phyloP scores from a whole-genome alignment of 192 early-diverging fungal species.

The Anaeromyces robustus region DNA sequence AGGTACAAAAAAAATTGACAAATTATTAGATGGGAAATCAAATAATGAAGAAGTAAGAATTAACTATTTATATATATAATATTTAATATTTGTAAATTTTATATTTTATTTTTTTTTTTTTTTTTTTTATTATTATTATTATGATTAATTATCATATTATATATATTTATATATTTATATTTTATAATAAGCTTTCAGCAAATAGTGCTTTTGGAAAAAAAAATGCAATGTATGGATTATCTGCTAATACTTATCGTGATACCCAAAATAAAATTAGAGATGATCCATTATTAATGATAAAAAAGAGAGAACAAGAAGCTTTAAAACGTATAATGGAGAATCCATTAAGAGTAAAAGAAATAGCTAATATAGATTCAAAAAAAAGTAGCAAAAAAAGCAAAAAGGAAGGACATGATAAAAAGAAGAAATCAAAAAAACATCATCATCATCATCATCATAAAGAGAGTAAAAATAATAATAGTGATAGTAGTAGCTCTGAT shows the following conservation, averaged over 20 bases:
- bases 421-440: conserved; percentile 24
- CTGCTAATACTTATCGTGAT: conserved; percentile 67
- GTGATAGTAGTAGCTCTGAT: conserved; percentile 2
- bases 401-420: conserved; percentile 15
- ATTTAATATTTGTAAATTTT: too few species aligned
- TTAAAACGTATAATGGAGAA: conserved; percentile 61
- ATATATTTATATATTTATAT: neutral
- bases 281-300: conserved; percentile 82
- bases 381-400: conserved; percentile 7
- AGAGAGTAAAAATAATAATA: neutral
- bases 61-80: too few species aligned
- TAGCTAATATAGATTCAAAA: conserved; percentile 16
- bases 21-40: conserved; percentile 23
- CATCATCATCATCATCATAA: conserved; percentile 2
- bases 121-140: conserved; percentile 12
- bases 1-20: conserved; percentile 70
- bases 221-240: conserved; percentile 21
- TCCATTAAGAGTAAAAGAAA: conserved; percentile 41
- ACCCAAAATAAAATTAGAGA: conserved; percentile 71
- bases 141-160: too few species aligned
- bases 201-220: conserved; percentile 6
- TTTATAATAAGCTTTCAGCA: conserved; percentile 8
- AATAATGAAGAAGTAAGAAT: conserved; percentile 9
- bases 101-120: conserved; percentile 11
- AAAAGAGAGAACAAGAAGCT: conserved; percentile 65